A percentile compares a stretch with the other conserved stretches of the same genome.
These are phyloP conservation scores for Sequoia sempervirens DNA, from an alignment of 75 land plant species.

Conservation along the genomic window DNA sequence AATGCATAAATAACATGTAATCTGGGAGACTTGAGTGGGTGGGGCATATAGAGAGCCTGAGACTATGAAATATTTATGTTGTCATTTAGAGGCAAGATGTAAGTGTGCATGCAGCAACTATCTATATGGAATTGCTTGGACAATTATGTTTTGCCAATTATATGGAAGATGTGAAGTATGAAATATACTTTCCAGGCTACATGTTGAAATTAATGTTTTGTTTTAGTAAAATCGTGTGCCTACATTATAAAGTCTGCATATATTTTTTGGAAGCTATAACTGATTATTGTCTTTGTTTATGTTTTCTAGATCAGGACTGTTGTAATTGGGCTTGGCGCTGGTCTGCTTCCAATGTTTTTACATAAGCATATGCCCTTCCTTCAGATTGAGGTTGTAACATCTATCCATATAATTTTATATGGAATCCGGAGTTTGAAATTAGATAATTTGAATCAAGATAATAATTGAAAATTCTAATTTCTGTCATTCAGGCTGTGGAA, in stretches of 20 bases:
- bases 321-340: slow-evolving; percentile 93
- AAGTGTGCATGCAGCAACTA: background rate
- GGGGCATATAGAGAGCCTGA: background rate
- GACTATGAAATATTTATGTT: background rate
- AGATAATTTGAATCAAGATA: background rate
- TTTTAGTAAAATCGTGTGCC: background rate
- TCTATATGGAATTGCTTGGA: background rate
- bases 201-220: slow-evolving; percentile 1
- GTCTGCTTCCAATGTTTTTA: slow-evolving; percentile 93
- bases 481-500: slow-evolving; percentile 65
- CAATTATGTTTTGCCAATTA: background rate
- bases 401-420: background rate
- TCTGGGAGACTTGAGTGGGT: background rate
- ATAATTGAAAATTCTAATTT: background rate
- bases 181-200: background rate
- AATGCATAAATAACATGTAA: background rate
- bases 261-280: background rate
- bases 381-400: slow-evolving; percentile 53
- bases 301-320: slow-evolving; percentile 46
- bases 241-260: background rate
- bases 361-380: slow-evolving; percentile 58
- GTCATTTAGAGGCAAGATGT: background rate
- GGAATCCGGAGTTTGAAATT: background rate
- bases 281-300: background rate
- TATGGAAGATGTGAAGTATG: slow-evolving; percentile 1